Conservation (phyloP, 1,284 basidiomycete genomes). For the Phylloporus sp. region DNA sequence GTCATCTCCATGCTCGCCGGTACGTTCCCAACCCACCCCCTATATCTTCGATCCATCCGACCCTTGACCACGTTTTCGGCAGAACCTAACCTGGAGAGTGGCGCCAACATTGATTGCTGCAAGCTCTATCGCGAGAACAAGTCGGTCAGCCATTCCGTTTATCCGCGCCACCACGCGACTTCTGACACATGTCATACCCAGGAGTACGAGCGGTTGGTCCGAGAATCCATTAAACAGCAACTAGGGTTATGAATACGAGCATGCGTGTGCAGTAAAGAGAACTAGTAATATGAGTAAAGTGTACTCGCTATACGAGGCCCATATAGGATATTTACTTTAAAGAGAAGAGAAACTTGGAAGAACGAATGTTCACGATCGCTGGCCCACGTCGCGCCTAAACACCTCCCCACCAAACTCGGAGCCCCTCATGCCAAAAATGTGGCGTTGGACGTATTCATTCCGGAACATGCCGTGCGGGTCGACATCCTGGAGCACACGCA, state of each 20-base stretch:
- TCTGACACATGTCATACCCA: constrained; percentile 23
- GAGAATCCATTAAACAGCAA: constrained; percentile 72
- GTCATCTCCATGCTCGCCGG: constrained; percentile 99
- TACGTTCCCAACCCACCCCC: constrained; percentile 42
- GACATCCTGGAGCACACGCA: constrained; percentile 66
- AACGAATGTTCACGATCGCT: constrained; percentile 10
- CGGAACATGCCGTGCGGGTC: constrained; percentile 86
- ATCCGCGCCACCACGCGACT: not conserved
- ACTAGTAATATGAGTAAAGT: constrained; percentile 19
- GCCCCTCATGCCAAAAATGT: constrained; percentile 62
- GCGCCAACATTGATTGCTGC: constrained; percentile 97
- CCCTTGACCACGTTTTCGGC: not conserved
- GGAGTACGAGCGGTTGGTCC: constrained; percentile 76
- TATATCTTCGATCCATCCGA: not conserved
- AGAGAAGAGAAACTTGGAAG: not conserved
- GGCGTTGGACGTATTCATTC: constrained; percentile 79
- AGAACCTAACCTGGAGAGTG: constrained; percentile 99
- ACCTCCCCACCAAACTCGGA: constrained; percentile 52
- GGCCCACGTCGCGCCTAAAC: constrained; percentile 48
- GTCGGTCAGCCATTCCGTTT: constrained; percentile 40
- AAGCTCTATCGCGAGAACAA: constrained; percentile 92
- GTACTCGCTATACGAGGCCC: constrained; percentile 11
- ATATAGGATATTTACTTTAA: not conserved
- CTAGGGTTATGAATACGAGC: constrained; percentile 56
- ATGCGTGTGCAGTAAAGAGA: constrained; percentile 14